Evolutionary conservation across 2,329 filamentous ascomycete genomes (phyloP).

Genomic region (Pochonia chlamydosporia): DNA sequence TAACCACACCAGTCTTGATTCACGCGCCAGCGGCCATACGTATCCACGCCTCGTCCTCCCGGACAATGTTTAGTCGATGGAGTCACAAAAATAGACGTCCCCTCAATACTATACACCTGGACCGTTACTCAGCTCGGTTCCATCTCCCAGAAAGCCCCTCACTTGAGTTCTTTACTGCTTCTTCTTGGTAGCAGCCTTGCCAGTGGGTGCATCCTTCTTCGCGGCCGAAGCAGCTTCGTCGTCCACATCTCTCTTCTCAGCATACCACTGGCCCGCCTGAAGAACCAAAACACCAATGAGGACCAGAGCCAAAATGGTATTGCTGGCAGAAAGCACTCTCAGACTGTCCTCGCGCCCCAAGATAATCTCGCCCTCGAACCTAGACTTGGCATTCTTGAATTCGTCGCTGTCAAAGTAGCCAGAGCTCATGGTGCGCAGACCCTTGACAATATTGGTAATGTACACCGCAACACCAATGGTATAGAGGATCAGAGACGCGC

Average conservation of each 20-base stretch:
- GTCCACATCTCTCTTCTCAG: conserved; percentile 84
- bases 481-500: conserved; percentile 74
- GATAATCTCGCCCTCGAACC: conserved; percentile 54
- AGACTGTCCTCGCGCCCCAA: conserved; percentile 83
- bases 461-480: conserved; percentile 88
- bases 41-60: no score
- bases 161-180: conserved; percentile 24
- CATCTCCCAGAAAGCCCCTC: neutral
- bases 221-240: conserved; percentile 62
- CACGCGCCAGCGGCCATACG: no score
- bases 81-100: no score
- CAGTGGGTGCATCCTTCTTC: conserved; percentile 19
- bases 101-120: neutral
- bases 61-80: no score
- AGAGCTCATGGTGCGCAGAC: conserved; percentile 73
- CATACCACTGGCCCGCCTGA: conserved; percentile 98
- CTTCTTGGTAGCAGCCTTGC: conserved; percentile 28
- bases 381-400: conserved; percentile 31
- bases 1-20: neutral
- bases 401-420: conserved; percentile 54
- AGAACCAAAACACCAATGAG: conserved; percentile 86
- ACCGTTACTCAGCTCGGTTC: neutral
- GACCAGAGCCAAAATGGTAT: conserved; percentile 91
- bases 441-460: conserved; percentile 94
- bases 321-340: conserved; percentile 86